Evolutionary conservation across 2,329 filamentous ascomycete genomes (phyloP).

Genomic region (Sclerotinia trifoliorum): DNA sequence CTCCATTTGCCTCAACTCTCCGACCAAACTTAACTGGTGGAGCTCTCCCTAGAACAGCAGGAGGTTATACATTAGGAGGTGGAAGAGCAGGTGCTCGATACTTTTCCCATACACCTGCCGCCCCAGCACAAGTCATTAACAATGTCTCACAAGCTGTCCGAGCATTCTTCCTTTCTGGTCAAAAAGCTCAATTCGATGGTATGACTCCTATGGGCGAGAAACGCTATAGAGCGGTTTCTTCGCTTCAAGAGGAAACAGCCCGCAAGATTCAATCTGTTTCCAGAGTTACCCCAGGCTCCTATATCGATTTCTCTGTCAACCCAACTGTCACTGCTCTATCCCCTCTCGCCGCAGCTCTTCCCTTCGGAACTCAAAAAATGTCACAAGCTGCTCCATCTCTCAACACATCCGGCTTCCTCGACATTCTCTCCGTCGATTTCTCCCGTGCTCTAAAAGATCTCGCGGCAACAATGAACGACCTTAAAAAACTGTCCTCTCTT

Average conservation of each 20-base stretch:
- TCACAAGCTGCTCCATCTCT: conserved; percentile 57
- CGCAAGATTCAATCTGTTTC: conserved; percentile 62
- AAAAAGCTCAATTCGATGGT: conserved; percentile 85
- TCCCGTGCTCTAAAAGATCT: conserved; percentile 82
- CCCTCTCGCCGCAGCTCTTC: conserved; percentile 60
- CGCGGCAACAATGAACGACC: conserved; percentile 73
- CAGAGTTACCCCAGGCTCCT: conserved; percentile 66
- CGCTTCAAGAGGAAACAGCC: conserved; percentile 69
- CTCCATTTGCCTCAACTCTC: conserved; percentile 84
- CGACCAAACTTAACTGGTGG: conserved; percentile 91
- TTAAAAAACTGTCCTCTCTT: conserved; percentile 71
- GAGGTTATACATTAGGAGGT: conserved; percentile 80
- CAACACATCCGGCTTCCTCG: conserved; percentile 79
- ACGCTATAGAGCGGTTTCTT: conserved; percentile 74
- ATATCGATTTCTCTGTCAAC: conserved; percentile 82
- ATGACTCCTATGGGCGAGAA: conserved; percentile 70
- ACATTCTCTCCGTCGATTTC: conserved; percentile 84
- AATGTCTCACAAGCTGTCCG: conserved; percentile 94
- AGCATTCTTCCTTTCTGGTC: conserved; percentile 87
- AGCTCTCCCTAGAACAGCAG: conserved; percentile 76
- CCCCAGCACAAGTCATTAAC: conserved; percentile 85
- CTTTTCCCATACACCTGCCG: conserved; percentile 84
- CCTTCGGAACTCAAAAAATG: conserved; percentile 43
- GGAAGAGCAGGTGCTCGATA: conserved; percentile 72
- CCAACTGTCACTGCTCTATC: conserved; percentile 88